Evolutionary conservation across 2,329 filamentous ascomycete species (phyloP).

Genomic region (Cercospora sesami): DNA sequence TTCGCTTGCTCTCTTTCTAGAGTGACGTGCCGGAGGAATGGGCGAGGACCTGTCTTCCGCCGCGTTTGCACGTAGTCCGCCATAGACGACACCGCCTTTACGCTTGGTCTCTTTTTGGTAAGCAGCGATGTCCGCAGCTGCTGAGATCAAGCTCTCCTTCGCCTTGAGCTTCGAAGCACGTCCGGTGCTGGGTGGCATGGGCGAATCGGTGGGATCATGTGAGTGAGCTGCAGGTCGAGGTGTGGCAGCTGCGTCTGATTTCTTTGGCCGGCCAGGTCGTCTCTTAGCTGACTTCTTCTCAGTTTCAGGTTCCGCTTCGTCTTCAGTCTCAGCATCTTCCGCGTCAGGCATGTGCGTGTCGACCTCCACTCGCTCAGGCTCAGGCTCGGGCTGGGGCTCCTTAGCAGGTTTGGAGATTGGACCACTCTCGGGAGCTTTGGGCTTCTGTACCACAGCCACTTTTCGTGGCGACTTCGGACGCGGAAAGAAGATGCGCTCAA

Average conservation of each 20-base stretch:
- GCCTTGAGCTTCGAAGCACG: conserved; percentile 88
- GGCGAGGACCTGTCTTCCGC: conserved; percentile 39
- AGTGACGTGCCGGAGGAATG: conserved; percentile 23
- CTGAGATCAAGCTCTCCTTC: conserved; percentile 69
- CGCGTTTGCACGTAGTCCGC: conserved; percentile 47
- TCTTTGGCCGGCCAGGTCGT: conserved; percentile 33
- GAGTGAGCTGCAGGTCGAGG: conserved; percentile 43
- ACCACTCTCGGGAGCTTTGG: conserved; percentile 25
- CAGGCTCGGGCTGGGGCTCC: conserved; percentile 21
- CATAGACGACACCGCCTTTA: conserved; percentile 64
- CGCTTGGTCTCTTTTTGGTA: conserved; percentile 95
- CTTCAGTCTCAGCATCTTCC: conserved; percentile 14
- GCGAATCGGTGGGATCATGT: conserved; percentile 78
- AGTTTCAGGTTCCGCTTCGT: conserved; percentile 8
- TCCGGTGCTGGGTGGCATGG: conserved; percentile 67
- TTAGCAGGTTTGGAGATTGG: conserved; percentile 25
- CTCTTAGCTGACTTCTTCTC: conserved; percentile 32
- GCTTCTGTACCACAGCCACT: conserved; percentile 25
- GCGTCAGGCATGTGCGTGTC: conserved; percentile 16
- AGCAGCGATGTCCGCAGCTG: conserved; percentile 80
- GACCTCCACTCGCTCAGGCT: conserved; percentile 29
- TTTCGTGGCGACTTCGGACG: conserved; percentile 32
- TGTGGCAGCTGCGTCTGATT: conserved; percentile 29
- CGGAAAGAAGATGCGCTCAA: conserved; percentile 68
- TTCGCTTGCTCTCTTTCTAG: conserved; percentile 43